These are phyloP conservation scores for Epipyxis sp. DNA, from an alignment of 108 stramenopile genomes.

Conservation along the genomic window DNA sequence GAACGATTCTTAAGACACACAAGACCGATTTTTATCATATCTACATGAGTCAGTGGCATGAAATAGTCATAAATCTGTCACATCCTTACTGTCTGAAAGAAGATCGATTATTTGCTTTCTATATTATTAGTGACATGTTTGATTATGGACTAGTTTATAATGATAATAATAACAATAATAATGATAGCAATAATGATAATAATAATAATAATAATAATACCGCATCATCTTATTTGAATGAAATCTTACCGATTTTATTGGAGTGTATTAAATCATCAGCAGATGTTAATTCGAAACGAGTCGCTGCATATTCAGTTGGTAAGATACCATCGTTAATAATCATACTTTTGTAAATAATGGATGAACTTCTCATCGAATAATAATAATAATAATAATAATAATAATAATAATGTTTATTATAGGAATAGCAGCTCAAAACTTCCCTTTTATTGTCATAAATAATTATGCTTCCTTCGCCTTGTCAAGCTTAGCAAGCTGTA, in stretches of 20 bases:
- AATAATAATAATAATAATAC: not conserved
- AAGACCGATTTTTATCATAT: not conserved
- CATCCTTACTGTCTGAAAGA: constrained; percentile 1
- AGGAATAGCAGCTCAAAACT: not conserved
- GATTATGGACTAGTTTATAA: not conserved
- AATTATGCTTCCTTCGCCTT: not conserved
- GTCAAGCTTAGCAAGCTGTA: no score
- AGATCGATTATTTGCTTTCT: constrained; percentile 8
- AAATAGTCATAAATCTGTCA: not conserved
- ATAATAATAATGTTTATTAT: not conserved
- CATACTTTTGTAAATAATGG: not conserved
- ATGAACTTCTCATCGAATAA: not conserved
- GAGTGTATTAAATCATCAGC: not conserved
- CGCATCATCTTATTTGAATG: not conserved
- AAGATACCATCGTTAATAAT: not conserved
- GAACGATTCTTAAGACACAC: not conserved
- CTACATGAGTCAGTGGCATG: not conserved
- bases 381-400: not conserved
- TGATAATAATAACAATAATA: not conserved
- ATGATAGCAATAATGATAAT: not conserved
- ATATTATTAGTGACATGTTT: not conserved
- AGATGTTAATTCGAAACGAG: not conserved
- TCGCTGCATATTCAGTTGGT: not conserved
- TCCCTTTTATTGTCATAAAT: not conserved
- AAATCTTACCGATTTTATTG: not conserved